These are phyloP conservation scores for Colletotrichum sp. DNA, from an alignment of 2,329 filamentous ascomycete genomes.

Conservation along the genomic window DNA sequence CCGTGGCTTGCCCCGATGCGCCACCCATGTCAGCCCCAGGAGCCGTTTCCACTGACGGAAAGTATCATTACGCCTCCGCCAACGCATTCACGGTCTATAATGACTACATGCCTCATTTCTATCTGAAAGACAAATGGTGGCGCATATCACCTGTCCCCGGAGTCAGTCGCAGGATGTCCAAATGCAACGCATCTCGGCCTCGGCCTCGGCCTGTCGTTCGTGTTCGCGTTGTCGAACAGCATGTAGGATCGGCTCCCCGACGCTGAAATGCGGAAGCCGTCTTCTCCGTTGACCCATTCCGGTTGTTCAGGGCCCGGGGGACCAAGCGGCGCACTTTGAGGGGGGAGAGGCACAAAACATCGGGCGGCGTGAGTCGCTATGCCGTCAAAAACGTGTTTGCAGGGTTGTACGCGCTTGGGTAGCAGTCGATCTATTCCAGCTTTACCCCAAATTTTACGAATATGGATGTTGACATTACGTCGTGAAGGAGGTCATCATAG, in stretches of 20 bases:
- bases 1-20: neutral
- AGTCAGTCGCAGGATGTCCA: neutral
- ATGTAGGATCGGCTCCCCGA: neutral
- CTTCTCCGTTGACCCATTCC: neutral
- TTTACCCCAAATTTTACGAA: neutral
- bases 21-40: neutral
- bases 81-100: neutral
- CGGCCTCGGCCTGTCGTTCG: neutral
- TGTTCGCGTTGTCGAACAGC: neutral
- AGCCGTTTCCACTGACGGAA: neutral
- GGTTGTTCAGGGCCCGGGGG: neutral
- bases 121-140: neutral
- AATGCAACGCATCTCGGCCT: neutral
- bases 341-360: neutral
- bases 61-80: neutral
- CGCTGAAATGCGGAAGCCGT: neutral
- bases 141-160: neutral
- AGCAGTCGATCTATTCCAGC: neutral
- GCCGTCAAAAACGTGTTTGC: neutral
- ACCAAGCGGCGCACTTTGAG: neutral
- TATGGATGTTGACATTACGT: neutral
- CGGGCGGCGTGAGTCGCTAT: neutral
- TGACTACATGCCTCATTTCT: fast-evolving
- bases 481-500: neutral
- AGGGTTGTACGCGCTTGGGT: neutral